Evolutionary conservation across 768 basidiomycete species (phyloP).

Genomic region (Russula abietina): DNA sequence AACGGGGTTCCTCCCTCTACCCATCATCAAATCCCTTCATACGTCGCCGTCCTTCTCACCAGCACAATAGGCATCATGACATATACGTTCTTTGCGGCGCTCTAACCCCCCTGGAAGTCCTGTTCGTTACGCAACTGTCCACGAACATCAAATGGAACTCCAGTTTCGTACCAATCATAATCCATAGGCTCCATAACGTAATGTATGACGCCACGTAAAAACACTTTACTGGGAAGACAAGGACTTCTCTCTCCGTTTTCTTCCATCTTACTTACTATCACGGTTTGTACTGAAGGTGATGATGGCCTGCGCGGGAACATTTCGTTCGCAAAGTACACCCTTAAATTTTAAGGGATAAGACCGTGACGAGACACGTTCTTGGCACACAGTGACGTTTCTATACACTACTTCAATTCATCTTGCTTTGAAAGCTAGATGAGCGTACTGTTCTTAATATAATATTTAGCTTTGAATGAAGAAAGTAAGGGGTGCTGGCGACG

Average conservation of each 20-base stretch:
- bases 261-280: background rate
- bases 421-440: too few species aligned
- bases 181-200: background rate
- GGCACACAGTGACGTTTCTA: too few species aligned
- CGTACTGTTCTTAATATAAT: too few species aligned
- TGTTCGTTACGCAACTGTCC: background rate
- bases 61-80: conserved; percentile 4
- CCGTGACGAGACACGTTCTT: too few species aligned
- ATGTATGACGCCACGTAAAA: background rate
- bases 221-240: background rate
- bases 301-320: background rate
- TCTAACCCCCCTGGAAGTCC: conserved; percentile 1
- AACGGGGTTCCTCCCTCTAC: background rate
- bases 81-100: conserved; percentile 1
- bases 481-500: too few species aligned
- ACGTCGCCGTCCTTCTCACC: conserved; percentile 5
- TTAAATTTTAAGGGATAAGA: background rate
- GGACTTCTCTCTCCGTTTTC: background rate
- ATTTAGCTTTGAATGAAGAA: too few species aligned
- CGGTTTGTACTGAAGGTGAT: background rate
- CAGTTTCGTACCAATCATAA: background rate
- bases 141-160: background rate
- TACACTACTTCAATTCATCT: too few species aligned
- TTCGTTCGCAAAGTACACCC: background rate
- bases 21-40: background rate